phyloP scores from a whole-genome alignment of 164 flowering plant species.

The Euptelea pleiosperma region DNA sequence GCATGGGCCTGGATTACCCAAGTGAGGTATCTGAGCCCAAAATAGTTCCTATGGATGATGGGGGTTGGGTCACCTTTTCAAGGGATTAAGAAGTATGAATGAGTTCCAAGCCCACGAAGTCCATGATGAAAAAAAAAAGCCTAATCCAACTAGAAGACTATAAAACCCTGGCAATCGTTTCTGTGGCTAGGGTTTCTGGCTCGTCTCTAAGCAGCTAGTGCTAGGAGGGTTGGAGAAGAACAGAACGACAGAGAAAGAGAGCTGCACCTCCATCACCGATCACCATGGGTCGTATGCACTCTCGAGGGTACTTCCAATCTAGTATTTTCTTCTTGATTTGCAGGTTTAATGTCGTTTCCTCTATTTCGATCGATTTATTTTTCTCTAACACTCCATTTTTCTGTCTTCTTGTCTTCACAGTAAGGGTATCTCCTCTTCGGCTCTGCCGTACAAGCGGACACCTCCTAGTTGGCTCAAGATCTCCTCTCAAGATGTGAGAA shows the following conservation, averaged over 20 bases:
- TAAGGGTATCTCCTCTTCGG: slow-evolving; percentile 49
- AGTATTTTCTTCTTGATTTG: background rate
- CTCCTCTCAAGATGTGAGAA: slow-evolving; percentile 31
- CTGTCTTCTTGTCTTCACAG: slow-evolving; percentile 17
- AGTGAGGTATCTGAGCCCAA: no score
- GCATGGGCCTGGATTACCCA: no score
- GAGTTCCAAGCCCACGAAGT: no score
- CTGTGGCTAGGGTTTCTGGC: slow-evolving; percentile 9
- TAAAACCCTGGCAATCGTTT: slow-evolving; percentile 4
- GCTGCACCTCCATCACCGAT: slow-evolving; percentile 1
- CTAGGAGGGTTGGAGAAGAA: slow-evolving; percentile 4
- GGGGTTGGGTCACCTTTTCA: no score
- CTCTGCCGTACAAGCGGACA: slow-evolving; percentile 47
- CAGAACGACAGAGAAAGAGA: background rate
- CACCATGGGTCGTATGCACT: slow-evolving; percentile 52
- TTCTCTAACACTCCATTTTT: background rate
- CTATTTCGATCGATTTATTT: background rate
- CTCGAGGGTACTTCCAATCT: slow-evolving; percentile 29
- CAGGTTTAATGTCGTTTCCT: background rate
- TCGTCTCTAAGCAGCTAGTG: background rate
- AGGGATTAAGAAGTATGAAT: no score
- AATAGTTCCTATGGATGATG: no score
- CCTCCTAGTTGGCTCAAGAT: slow-evolving; percentile 46
- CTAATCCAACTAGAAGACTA: no score
- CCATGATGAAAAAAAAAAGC: no score